Percentiles rank a stretch among this genome's conserved stretches.
These are phyloP conservation scores for Blastobotrys terrestris DNA, from an alignment of 805 yeast species.

Conservation along the genomic window DNA sequence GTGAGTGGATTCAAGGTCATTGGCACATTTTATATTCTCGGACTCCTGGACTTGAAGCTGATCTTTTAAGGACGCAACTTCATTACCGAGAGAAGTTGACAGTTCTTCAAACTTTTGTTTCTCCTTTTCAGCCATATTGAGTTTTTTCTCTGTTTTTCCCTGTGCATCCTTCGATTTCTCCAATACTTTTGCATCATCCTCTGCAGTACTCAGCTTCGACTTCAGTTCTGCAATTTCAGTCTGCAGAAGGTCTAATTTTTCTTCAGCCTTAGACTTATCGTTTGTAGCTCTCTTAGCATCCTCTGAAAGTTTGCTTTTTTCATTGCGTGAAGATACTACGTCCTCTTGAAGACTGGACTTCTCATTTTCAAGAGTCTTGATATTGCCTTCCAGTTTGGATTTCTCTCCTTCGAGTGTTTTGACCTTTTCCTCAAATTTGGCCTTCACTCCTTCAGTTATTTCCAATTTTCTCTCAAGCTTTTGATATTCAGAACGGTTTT, in stretches of 20 bases:
- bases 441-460: conserved; percentile 7
- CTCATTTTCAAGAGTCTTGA: not conserved
- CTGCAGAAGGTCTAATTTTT: not conserved
- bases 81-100: conserved; percentile 2
- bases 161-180: not conserved
- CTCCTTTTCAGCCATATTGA: conserved; percentile 2
- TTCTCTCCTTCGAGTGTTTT: conserved; percentile 6
- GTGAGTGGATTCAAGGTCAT: not conserved
- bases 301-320: not conserved
- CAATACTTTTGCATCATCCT: not conserved
- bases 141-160: not conserved
- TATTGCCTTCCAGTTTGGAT: conserved; percentile 2
- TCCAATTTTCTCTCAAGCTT: conserved; percentile 11
- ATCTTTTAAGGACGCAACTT: not conserved
- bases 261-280: not conserved
- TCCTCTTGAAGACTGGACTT: not conserved
- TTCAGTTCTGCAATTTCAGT: not conserved
- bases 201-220: not conserved
- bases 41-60: not conserved
- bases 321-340: too few species aligned
- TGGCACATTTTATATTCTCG: not conserved
- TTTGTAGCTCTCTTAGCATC: not conserved
- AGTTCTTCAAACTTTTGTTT: conserved; percentile 5
- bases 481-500: not conserved
- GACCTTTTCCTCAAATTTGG: not conserved